Base-by-base conservation (phyloP, 78 protist species). In the Chrysochromulina tobinii region DNA sequence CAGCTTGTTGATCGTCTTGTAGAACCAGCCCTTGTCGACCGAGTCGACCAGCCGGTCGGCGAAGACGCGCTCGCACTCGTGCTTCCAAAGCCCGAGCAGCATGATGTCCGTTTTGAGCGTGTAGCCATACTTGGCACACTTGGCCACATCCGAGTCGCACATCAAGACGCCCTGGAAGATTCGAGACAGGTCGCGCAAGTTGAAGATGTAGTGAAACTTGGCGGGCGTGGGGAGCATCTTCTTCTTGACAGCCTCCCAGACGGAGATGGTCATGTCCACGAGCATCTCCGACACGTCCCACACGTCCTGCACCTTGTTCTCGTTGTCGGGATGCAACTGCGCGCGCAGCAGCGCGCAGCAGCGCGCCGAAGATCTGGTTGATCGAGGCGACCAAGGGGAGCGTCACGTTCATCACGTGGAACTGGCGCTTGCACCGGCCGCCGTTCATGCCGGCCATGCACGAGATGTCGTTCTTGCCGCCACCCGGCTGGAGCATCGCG, bases 191-290 rank as follows among this genome's bases (percentile, higher is more conserved):
- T 97, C 99, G 25, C 98, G 94, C 87, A 97, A 91, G 95, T 96
- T 97, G 97, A 97, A 96, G 61, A 92, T 58, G 95, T 97, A 97
- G 88, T 97, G 98, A 92, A 96, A 95, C 93, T 96, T 96, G 59
- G 90, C 54, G 5, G 98, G 98, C 53, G 97, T 96, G 12, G 97
- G 97, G 12, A 96, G 93, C 97, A 96, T 92, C 92, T 92, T 92
- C 8, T 17, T 54, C 69, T 91, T 89, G 2, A 91, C 69, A 25
- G 5, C 54, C 38, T 67, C 55, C 98, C 97, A 97, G 57, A 97
- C 5, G 48, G 2, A 1, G 53, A 92, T 89, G 64, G 79, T 69
- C 79, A 69, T 9, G 54, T 69, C 79, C 25, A 69, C 79, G 20
- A 69, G 53, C 53, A 3, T 7, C 14, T 66, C 72, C 14, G 72